A percentile compares a stretch with the other conserved stretches of the same genome.
phyloP scores from a whole-genome alignment of 257 asterid species.

The Forsythia viridissima region DNA sequence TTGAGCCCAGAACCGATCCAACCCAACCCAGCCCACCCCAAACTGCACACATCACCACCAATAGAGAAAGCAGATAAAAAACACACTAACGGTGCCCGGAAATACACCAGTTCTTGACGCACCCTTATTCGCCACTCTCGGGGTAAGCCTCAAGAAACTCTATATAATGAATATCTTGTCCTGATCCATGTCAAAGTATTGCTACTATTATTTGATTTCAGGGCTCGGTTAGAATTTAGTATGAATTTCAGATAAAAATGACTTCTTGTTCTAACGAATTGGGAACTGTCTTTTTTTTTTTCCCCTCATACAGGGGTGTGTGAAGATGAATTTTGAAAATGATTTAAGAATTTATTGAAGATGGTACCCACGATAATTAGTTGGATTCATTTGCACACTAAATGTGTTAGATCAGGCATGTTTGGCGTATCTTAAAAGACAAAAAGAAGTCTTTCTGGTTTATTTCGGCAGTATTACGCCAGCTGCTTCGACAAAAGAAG shows the following conservation, averaged over 20 bases:
- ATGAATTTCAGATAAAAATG: not conserved
- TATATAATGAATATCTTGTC: not conserved
- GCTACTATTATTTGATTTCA: not conserved
- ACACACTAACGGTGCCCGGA: not conserved
- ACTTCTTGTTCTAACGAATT: not conserved
- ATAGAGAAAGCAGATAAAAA: too few species aligned
- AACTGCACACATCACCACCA: not conserved
- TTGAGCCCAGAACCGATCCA: too few species aligned
- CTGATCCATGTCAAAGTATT: not conserved
- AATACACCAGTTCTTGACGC: not conserved
- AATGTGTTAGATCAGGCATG: not conserved
- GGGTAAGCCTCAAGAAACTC: not conserved
- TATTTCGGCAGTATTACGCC: too few species aligned
- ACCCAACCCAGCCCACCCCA: too few species aligned
- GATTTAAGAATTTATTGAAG: not conserved
- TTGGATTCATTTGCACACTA: not conserved
- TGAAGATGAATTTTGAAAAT: not conserved
- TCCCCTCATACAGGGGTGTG: not conserved
- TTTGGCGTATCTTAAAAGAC: not conserved
- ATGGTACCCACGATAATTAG: not conserved
- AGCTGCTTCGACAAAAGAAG: too few species aligned
- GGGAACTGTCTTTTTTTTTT: not conserved
- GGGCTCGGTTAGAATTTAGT: not conserved
- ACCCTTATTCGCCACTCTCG: not conserved
- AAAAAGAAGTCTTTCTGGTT: not conserved